A percentile compares a stretch with the other conserved stretches of the same genome.
phyloP scores from a whole-genome alignment of 257 asterid genomes.

The Perilla frutescens region DNA sequence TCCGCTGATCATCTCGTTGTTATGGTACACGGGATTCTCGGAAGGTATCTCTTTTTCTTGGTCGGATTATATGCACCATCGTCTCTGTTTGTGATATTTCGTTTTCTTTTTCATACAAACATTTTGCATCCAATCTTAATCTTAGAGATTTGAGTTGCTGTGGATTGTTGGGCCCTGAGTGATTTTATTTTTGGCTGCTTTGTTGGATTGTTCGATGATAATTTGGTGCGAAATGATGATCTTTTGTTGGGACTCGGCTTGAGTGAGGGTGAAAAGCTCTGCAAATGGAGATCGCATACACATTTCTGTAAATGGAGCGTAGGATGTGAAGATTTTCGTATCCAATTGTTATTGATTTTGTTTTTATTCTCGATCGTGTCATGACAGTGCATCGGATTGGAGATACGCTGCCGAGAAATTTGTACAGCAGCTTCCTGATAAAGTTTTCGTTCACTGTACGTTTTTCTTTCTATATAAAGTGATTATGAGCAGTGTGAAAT shows the following conservation, averaged over 20 bases:
- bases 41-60: slow-evolving; percentile 60
- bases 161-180: background rate
- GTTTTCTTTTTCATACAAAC: background rate
- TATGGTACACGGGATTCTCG: slow-evolving; percentile 97
- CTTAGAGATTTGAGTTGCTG: slow-evolving; percentile 15
- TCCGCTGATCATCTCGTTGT: slow-evolving; percentile 95
- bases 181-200: background rate
- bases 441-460: slow-evolving; percentile 93
- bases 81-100: background rate
- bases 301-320: background rate
- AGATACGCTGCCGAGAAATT: slow-evolving; percentile 85
- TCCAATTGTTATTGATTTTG: slow-evolving; percentile 20
- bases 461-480: slow-evolving; percentile 17
- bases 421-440: slow-evolving; percentile 79
- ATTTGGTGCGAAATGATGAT: slow-evolving; percentile 5
- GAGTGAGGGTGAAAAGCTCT: background rate
- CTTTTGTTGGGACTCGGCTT: background rate
- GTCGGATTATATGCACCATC: background rate
- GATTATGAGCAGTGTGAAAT: background rate
- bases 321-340: background rate
- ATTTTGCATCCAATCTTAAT: background rate
- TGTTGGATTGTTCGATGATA: background rate
- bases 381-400: slow-evolving; percentile 85
- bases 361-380: slow-evolving; percentile 14
- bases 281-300: background rate